Base-by-base conservation (phyloP, 2,329 filamentous ascomycete species). In the Fusarium xyrophilum region DNA sequence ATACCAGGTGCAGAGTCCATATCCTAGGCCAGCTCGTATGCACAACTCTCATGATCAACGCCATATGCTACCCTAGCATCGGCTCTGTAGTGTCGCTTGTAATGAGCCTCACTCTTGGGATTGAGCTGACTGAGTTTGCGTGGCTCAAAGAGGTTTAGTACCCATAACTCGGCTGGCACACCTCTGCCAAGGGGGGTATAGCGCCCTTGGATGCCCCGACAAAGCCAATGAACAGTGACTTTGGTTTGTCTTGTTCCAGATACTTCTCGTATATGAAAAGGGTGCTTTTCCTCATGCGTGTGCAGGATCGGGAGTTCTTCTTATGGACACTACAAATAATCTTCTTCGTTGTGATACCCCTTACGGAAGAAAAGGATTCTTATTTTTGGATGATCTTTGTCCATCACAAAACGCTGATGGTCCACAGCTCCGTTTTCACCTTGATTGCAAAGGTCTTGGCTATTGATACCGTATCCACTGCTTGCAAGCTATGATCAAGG, bases 291-390 rank as follows among this genome's bases (percentile, higher is more conserved):
- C 0, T 15, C 13, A n/a, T 8, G 2, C 3, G 5, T 28, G 8
- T 28, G 0, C 1, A 28, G 6, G 6, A 15, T 4, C 8, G 3
- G 8, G 6, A 36, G 1, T 36, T 36, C 17, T 12, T 1, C 17
- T 36, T 12, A 12, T 19, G 2, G 5, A 19, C 10, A 36, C 19
- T n/a, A 0, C 10, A 19, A 12, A 14, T 5, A n/a, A 14, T 9
- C 19, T 14, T 9, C 36, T n/a, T 14, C 8, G 7, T 6, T n/a
- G 8, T 10, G 40, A 3, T 8, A 10, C 7, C 5, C 9, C 7
- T 10, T 3, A 7, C 4, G 12, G 8, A 14, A 27, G 5, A 14
- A 5, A 2, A 27, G 5, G 0, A 43, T n/a, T 13, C 19, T 12
- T 8, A 32, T 6, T 15, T 12, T 28, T 3, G 9, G 3, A 2